phyloP scores from a whole-genome alignment of 164 flowering plant genomes.

The Platanus orientalis region DNA sequence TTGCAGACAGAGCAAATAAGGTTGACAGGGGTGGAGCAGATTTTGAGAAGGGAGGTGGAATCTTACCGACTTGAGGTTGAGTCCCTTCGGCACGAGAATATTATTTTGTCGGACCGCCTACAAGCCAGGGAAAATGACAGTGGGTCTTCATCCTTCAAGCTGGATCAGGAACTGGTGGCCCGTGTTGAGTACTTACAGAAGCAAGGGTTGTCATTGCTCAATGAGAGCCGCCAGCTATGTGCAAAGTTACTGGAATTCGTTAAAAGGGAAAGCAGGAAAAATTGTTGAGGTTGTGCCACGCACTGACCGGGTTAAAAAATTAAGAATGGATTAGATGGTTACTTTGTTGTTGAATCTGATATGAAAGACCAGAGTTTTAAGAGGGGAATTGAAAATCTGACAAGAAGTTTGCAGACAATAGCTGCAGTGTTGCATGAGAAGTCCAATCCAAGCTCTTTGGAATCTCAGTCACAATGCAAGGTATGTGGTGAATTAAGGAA shows the following conservation, averaged over 20 bases:
- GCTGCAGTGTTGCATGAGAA: conserved; percentile 61
- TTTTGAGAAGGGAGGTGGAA: conserved; percentile 74
- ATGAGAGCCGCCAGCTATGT: conserved; percentile 50
- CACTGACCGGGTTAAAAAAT: conserved; percentile 23
- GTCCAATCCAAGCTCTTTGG: conserved; percentile 22
- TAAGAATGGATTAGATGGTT: conserved; percentile 45
- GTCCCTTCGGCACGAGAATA: conserved; percentile 80
- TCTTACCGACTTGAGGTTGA: conserved; percentile 60
- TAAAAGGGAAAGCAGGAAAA: conserved; percentile 38
- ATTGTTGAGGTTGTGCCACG: neutral
- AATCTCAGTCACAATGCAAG: conserved; percentile 21
- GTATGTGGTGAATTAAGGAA: conserved; percentile 15
- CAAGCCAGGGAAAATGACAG: conserved; percentile 42
- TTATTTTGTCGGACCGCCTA: conserved; percentile 54
- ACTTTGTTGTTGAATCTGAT: conserved; percentile 69
- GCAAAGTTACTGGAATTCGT: conserved; percentile 50
- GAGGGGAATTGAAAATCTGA: conserved; percentile 58
- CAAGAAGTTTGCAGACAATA: conserved; percentile 51
- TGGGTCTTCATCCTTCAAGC: conserved; percentile 39
- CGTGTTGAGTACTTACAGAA: conserved; percentile 54
- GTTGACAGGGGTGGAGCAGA: conserved; percentile 72
- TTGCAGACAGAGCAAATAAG: conserved; percentile 72
- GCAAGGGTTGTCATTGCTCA: conserved; percentile 56
- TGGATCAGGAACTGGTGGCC: conserved; percentile 62
- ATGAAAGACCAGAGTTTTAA: conserved; percentile 75